phyloP scores from a whole-genome alignment of 2,329 filamentous ascomycete species.

The Sporothrix dimorphospora region DNA sequence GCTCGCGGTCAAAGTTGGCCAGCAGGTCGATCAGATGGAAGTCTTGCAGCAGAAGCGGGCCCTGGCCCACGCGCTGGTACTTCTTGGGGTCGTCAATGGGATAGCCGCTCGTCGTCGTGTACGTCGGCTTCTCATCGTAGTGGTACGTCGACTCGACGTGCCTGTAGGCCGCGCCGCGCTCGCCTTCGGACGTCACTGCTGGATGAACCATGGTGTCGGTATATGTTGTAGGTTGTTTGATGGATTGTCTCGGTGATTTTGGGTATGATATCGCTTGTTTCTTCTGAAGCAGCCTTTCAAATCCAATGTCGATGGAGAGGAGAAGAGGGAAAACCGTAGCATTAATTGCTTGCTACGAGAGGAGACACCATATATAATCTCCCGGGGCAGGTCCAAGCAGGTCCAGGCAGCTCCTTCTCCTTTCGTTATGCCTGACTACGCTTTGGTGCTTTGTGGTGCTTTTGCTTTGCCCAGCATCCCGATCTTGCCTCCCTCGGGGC shows the following conservation, averaged over 20 bases:
- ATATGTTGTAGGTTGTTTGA: background rate
- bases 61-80: slow-evolving; percentile 41
- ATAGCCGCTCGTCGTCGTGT: slow-evolving; percentile 63
- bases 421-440: background rate
- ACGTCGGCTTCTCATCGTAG: slow-evolving; percentile 61
- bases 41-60: slow-evolving; percentile 65
- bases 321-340: background rate
- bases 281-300: background rate
- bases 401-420: background rate
- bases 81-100: slow-evolving; percentile 55
- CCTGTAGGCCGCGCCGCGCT: slow-evolving; percentile 18
- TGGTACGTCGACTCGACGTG: slow-evolving; percentile 47
- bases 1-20: slow-evolving; percentile 53
- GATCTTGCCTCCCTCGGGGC: background rate
- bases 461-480: background rate
- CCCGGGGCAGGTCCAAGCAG: background rate
- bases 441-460: background rate
- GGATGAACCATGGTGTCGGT: slow-evolving; percentile 16
- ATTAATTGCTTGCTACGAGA: background rate
- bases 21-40: slow-evolving; percentile 68
- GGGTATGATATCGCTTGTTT: background rate
- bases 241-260: background rate
- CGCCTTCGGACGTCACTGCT: background rate
- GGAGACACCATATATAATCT: background rate
- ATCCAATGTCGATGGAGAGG: background rate